Base-by-base conservation (phyloP, 108 stramenopile species). In the Pseudonitzschia delicatissima region DNA sequence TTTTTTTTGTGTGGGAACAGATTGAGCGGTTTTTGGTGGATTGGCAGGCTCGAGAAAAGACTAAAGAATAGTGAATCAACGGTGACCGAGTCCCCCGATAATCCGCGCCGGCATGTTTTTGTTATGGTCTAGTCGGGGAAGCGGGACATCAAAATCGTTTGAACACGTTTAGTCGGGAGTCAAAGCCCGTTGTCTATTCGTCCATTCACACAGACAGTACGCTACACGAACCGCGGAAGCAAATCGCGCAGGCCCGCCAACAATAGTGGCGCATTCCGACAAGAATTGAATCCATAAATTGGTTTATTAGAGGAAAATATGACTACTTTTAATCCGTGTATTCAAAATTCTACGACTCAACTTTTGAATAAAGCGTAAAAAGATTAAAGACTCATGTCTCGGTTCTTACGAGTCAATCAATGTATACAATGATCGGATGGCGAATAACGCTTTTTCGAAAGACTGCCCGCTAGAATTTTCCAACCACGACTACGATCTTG, bases 271-370 rank as follows among this genome's bases (percentile, higher is more conserved):
- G 47, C 47, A 48, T 48, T 48, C 47, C 47, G 47, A 48, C 47
- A 48, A 48, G 47, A 48, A 48, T 48, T 48, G 20, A 48, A 21
- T 48, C 47, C 47, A 21, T 48, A 4, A 48, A 48, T 17, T 48
- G 47, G 47, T 48, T 48, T 48, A 23, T 48, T 2, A 23, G 23
- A 23, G 47, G 47, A 48, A 48, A 23, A 18, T 23, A 17, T 48
- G 47, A 48, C 47, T 48, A 2, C 23, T 48, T 48, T 6, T 23
- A 48, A n/a, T n/a, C n/a, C n/a, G n/a, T n/a, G n/a, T n/a, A n/a
- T n/a, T n/a, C n/a, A 45, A 48, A 48, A 48, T 48, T 48, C 47
- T 48, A 48, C 47, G 47, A 48, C 47, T 48, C 47, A 48, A 18
- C 47, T 48, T 21, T 48, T 21, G 3, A 48, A 48, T n/a, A n/a